phyloP scores from a whole-genome alignment of 495 filamentous ascomycete genomes.

The Neurospora hispaniola region DNA sequence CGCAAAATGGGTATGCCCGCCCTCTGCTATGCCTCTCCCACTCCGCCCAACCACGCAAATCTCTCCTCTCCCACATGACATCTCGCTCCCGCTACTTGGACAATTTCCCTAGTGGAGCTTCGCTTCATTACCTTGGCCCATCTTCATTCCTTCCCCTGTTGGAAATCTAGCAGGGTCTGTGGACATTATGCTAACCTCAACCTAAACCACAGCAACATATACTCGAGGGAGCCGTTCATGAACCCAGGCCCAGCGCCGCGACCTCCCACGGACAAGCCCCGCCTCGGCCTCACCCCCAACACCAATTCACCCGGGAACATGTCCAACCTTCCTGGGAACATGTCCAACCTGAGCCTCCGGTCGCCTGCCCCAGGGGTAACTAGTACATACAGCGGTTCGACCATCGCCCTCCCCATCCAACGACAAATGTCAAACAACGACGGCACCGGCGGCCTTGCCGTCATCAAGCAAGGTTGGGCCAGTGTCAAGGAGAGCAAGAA shows the following conservation, averaged over 20 bases:
- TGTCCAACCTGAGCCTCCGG: slow-evolving; percentile 59
- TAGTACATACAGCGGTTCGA: slow-evolving; percentile 49
- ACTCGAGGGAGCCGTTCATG: slow-evolving; percentile 73
- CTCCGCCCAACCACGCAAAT: not conserved
- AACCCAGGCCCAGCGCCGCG: slow-evolving; percentile 91
- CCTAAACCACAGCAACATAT: slow-evolving; percentile 36
- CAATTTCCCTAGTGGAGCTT: not conserved
- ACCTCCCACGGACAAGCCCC: slow-evolving; percentile 75
- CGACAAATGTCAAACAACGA: slow-evolving; percentile 51
- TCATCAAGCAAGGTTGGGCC: slow-evolving; percentile 79
- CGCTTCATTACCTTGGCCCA: not conserved
- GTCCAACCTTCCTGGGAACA: slow-evolving; percentile 61
- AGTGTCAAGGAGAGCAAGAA: slow-evolving; percentile 85
- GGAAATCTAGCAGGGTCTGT: not conserved
- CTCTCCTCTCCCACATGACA: not conserved
- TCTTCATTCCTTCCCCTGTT: not conserved
- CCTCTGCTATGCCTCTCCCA: not conserved
- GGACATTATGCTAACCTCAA: not conserved
- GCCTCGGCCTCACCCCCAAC: slow-evolving; percentile 64
- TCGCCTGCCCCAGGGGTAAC: slow-evolving; percentile 39
- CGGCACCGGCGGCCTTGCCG: slow-evolving; percentile 50
- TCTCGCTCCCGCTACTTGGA: not conserved
- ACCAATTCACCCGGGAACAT: slow-evolving; percentile 56
- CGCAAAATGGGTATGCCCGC: not conserved
- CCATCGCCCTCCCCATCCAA: slow-evolving; percentile 55